Evolutionary conservation across 2,329 filamentous ascomycete species (phyloP), one percentile per base, ranked within the genome.

Genomic region (Monosporascus sp.): DNA sequence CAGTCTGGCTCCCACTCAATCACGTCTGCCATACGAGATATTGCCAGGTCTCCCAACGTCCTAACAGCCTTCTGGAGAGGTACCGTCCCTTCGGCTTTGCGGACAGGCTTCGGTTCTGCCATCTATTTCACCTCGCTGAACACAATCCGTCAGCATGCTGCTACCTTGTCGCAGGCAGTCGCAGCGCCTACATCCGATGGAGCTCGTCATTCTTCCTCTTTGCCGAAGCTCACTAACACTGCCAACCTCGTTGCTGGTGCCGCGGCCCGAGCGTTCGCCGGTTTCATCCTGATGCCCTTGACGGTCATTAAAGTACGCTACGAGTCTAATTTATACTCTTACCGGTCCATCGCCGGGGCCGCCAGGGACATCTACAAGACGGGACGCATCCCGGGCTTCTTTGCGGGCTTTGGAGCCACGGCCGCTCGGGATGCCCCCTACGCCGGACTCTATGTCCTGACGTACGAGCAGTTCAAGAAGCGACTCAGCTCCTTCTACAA

Each of bases 301-400:
- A 99, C 94, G 1, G 87, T 99, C 45, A 87, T 99, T 65, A 99
- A 99, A 68, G 94, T 97, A 44, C 89, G 94, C 45, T 97, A 96
- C 67, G 94, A 99, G 70, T 93, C 88, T 25, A 91, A 81, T 56
- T 75, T 93, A 44, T 99, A 97, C 74, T 75, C 83, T 3, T 97
- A 97, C 73, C 80, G 80, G 24, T 93, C 90, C 1, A 76, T 97
- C 24, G 72, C 80, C 41, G 78, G 83, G 38, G 94, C 94, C 0
- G 84, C 81, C 1, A 75, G 75, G 37, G 90, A 94, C 60, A 97
- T 97, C 27, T 73, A 87, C 50, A 77, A 78, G 7, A 82, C 76
- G 0, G 86, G 93, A 60, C 92, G 94, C 0, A 52, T 89, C 3
- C 82, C 86, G 31, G 94, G 93, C 0, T 95, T 99, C 71, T 97